Percentiles rank a stretch among this genome's conserved stretches.
Evolutionary conservation across 352 stramenopile genomes (phyloP).

Genomic region (Globisporangium acanthophoron): DNA sequence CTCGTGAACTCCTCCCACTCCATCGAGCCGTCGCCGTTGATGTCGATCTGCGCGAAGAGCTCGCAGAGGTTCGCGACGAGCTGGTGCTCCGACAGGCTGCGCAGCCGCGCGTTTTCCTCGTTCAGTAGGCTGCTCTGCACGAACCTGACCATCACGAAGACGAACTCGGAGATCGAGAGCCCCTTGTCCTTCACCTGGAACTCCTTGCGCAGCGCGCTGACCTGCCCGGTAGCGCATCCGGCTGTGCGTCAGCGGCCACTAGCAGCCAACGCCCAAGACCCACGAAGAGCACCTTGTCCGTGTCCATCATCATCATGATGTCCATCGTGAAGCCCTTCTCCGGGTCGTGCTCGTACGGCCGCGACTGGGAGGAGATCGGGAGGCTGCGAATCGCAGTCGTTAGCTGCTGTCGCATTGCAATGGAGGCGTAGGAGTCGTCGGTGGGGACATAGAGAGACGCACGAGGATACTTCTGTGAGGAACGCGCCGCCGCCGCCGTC

Average conservation of each 20-base stretch:
- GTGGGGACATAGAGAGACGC: background rate
- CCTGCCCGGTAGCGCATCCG: constrained; percentile 14
- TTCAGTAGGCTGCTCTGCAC: constrained; percentile 46
- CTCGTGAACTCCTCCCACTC: constrained; percentile 91
- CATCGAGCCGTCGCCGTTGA: constrained; percentile 89
- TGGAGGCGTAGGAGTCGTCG: background rate
- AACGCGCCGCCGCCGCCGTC: constrained; percentile 5
- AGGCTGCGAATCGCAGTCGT: constrained; percentile 2
- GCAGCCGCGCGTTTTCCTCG: constrained; percentile 63
- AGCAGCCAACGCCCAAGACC: background rate
- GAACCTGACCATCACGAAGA: constrained; percentile 85
- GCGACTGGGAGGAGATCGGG: constrained; percentile 1
- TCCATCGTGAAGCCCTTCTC: constrained; percentile 88
- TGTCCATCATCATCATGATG: constrained; percentile 92
- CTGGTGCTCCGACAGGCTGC: constrained; percentile 60
- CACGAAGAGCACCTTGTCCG: constrained; percentile 48
- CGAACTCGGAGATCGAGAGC: constrained; percentile 80
- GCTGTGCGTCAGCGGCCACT: background rate
- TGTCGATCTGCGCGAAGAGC: constrained; percentile 89
- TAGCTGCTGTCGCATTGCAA: too few relatives aligned
- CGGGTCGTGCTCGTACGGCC: constrained; percentile 66
- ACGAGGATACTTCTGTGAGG: constrained; percentile 18
- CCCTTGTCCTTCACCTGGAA: constrained; percentile 81
- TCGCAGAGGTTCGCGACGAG: constrained; percentile 84
- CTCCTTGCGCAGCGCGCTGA: constrained; percentile 75